Base-by-base conservation (phyloP, 2,329 filamentous ascomycete species). In the Hypoxylon sp. region DNA sequence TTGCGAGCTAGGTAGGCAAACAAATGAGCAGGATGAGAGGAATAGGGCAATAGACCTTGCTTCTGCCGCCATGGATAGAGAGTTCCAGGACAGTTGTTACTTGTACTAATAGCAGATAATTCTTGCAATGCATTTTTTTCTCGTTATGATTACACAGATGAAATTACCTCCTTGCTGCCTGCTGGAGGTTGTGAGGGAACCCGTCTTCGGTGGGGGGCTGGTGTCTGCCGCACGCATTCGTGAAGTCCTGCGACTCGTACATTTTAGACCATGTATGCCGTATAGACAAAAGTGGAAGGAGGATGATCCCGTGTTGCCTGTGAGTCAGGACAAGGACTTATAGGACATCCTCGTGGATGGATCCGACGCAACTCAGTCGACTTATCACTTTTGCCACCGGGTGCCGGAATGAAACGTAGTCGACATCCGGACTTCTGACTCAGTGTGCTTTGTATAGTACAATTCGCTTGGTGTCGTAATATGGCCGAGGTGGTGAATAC, bases 31-130 rank as follows among this genome's bases (percentile, higher is more conserved):
- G 11, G 3, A n/a, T 17, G 46, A 29, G 11, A n/a, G 44, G 21
- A 17, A 13, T 13, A 50, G 24, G 24, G 54, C 8, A 37, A 37
- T 35, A 37, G 29, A 17, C 8, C 19, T 21, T 56, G 15, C 29
- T 37, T 11, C 29, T 48, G 17, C 11, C 21, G 6, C 19, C 24
- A 58, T 52, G 47, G 55, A 53, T 44, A 53, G 48, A 53, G 48
- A 29, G 50, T 52, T 39, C 53, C 32, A 13, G 52, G 21, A 48
- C 48, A 53, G 29, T 17, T 48, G 44, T 37, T 37, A 47, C 19
- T 21, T 62, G 60, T 62, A 62, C 60, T 31, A 62, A 42, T 61
- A 62, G 39, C 32, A 60, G 56, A 52, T 42, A 42, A 51, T 51
- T 44, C 44, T 32, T 29, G 39, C 39, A 27, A 47, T 57, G 54